These are phyloP conservation scores for Primulina tabacum DNA, from an alignment of 257 asterid genomes.

Conservation along the genomic window DNA sequence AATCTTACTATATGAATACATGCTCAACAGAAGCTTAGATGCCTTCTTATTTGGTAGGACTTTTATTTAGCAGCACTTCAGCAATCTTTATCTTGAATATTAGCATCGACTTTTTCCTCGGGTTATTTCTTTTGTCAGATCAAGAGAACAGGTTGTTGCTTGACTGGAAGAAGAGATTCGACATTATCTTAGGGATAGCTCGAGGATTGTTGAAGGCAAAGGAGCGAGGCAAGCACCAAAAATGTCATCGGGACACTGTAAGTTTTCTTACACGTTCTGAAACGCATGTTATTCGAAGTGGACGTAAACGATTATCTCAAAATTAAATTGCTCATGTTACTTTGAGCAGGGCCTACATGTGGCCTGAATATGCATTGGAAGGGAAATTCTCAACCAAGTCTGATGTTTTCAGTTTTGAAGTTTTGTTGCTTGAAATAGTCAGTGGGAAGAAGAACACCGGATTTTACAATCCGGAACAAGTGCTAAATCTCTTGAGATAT, in stretches of 20 bases:
- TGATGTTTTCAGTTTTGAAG: conserved; percentile 38
- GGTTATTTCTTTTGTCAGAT: conserved; percentile 22
- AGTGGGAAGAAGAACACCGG: conserved; percentile 38
- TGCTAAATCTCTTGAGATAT: conserved; percentile 35
- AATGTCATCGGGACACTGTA: conserved; percentile 40
- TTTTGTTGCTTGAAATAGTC: conserved; percentile 35
- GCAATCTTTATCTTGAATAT: neutral
- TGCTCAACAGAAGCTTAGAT: conserved; percentile 51
- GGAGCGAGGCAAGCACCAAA: conserved; percentile 32
- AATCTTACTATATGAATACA: conserved; percentile 39
- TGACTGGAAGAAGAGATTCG: conserved; percentile 34
- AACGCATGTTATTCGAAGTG: neutral
- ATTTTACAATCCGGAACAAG: conserved; percentile 26
- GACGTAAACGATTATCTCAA: neutral
- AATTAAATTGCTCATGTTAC: conserved; percentile 4
- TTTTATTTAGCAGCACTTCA: neutral
- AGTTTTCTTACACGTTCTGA: conserved; percentile 13
- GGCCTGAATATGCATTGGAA: conserved; percentile 35
- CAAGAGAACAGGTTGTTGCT: conserved; percentile 24
- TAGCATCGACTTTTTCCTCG: neutral
- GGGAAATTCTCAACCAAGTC: conserved; percentile 36
- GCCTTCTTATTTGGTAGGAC: conserved; percentile 41
- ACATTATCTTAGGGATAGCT: conserved; percentile 39
- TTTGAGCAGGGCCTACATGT: conserved; percentile 34
- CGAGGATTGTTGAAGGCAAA: conserved; percentile 34